Evolutionary conservation across 2,329 filamentous ascomycete genomes (phyloP).

Genomic region (Endoconidiophora laricicola): DNA sequence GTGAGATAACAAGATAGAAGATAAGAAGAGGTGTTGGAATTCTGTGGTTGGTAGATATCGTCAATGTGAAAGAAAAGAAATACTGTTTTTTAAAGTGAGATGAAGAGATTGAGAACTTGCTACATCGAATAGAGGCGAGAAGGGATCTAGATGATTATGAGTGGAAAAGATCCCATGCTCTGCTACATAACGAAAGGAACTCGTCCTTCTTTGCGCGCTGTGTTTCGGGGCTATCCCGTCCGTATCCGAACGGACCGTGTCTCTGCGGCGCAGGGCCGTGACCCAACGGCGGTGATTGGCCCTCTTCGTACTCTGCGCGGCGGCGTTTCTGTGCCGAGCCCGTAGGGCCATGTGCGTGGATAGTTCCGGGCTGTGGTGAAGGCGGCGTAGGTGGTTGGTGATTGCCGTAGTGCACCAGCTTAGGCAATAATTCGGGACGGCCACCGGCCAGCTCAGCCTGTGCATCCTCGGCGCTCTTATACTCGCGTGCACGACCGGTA

Average conservation of each 20-base stretch:
- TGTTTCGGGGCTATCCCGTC: constrained; percentile 67
- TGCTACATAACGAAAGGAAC: constrained; percentile 69
- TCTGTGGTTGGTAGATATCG: too few relatives aligned
- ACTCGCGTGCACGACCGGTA: constrained; percentile 59
- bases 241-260: constrained; percentile 61
- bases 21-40: not conserved
- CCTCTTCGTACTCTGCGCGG: constrained; percentile 86
- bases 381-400: constrained; percentile 88
- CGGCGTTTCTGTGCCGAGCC: constrained; percentile 42
- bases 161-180: constrained; percentile 95
- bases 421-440: constrained; percentile 80
- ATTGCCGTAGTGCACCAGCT: constrained; percentile 87
- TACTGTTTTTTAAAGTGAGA: not conserved
- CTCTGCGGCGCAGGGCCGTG: constrained; percentile 47
- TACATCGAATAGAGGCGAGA: constrained; percentile 4
- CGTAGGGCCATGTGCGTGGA: constrained; percentile 28
- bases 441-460: constrained; percentile 80
- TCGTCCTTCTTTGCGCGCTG: constrained; percentile 80
- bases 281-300: constrained; percentile 69
- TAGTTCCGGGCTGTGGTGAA: constrained; percentile 46
- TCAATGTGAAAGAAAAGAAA: constrained; percentile 2
- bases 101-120: not conserved
- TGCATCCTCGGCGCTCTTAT: constrained; percentile 88
- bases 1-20: not conserved
- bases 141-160: constrained; percentile 36